These are phyloP conservation scores for Ceratocystis papillata DNA, from an alignment of 2,329 filamentous ascomycete genomes.

Conservation along the genomic window DNA sequence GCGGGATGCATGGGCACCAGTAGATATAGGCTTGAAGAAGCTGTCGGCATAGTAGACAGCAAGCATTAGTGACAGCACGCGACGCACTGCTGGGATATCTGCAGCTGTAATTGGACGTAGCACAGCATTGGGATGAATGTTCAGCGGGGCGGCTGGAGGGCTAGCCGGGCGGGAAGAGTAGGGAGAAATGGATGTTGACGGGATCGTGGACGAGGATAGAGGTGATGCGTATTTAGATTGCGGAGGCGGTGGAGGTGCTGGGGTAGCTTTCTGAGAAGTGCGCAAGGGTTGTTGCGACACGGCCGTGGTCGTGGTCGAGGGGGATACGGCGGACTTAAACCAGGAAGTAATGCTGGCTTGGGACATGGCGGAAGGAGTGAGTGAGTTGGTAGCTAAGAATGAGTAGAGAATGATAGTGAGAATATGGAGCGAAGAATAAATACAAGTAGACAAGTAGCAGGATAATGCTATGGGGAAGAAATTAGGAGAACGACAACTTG, in stretches of 20 bases:
- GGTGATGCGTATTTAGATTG: slow-evolving; percentile 26
- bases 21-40: slow-evolving; percentile 49
- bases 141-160: slow-evolving; percentile 27
- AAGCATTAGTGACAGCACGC: slow-evolving; percentile 55
- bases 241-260: slow-evolving; percentile 25
- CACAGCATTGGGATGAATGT: slow-evolving; percentile 39
- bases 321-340: slow-evolving; percentile 38
- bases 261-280: slow-evolving; percentile 27
- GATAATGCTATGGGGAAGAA: background rate
- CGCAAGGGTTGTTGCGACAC: slow-evolving; percentile 24
- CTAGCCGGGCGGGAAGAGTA: slow-evolving; percentile 25
- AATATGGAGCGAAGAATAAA: background rate
- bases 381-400: background rate
- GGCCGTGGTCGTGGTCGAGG: slow-evolving; percentile 28
- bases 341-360: slow-evolving; percentile 54
- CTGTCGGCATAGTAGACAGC: slow-evolving; percentile 53
- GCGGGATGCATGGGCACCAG: slow-evolving; percentile 40
- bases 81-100: slow-evolving; percentile 49
- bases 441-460: background rate
- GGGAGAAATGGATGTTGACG: slow-evolving; percentile 23
- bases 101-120: slow-evolving; percentile 41
- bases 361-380: slow-evolving; percentile 31
- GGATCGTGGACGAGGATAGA: slow-evolving; percentile 16
- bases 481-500: background rate
- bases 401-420: background rate